Evolutionary conservation across 2,329 filamentous ascomycete genomes (phyloP), one percentile per base, ranked within the genome.

Genomic region (Pseudofabraea citricarpa): DNA sequence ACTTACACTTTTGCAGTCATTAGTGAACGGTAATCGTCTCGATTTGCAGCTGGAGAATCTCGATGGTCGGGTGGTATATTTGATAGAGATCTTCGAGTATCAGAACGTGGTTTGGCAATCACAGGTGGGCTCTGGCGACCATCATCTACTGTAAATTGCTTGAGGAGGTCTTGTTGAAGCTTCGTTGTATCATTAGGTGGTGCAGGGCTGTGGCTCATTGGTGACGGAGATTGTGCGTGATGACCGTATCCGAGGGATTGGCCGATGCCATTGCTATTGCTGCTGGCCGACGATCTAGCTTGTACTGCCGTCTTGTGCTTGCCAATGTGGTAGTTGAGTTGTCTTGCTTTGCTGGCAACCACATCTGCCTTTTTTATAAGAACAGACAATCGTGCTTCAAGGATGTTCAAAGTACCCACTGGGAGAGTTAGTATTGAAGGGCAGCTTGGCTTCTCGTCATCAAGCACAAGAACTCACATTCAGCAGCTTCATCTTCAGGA

Each of bases 401-500:
- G 65, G 40, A 94, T 90, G 55, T 93, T 87, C 55, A 94, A 70
- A 0, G 88, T 91, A 10, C 83, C 87, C 27, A 94, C n/a, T n/a
- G n/a, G n/a, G n/a, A n/a, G n/a, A n/a, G n/a, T n/a, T n/a, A n/a
- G n/a, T n/a, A n/a, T n/a, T n/a, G n/a, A n/a, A n/a, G n/a, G n/a
- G n/a, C n/a, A n/a, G n/a, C n/a, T n/a, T n/a, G n/a, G n/a, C n/a
- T n/a, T n/a, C n/a, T n/a, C n/a, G n/a, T n/a, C n/a, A n/a, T n/a
- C n/a, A n/a, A n/a, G n/a, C n/a, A n/a, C n/a, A n/a, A n/a, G n/a
- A n/a, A n/a, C n/a, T n/a, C n/a, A n/a, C n/a, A 65, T 61, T 95
- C 89, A 52, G 89, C 88, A 59, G 84, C 81, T 65, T 95, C 90
- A 58, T 95, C 89, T 59, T 94, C 88, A 46, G 86, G 80, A 38